Base-by-base conservation (phyloP, 2,329 filamentous ascomycete species). In the Cyphellophora europaea region DNA sequence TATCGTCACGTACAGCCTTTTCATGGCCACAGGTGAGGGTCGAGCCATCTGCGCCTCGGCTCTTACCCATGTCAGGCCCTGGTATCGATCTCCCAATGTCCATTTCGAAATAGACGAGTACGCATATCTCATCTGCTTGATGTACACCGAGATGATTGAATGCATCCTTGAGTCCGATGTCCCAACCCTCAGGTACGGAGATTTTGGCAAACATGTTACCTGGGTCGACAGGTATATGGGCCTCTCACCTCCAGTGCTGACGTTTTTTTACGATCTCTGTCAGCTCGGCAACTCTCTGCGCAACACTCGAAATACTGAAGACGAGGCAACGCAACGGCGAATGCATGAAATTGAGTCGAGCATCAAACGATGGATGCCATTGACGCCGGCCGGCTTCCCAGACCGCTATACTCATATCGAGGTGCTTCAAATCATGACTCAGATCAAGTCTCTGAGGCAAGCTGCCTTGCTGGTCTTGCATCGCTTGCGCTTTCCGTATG, bases 231-330 rank as follows among this genome's bases (percentile, higher is more conserved):
- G 21, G n/a, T 25, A 25, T n/a, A 25, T 25, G 21, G 21, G 21
- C 21, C 21, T 25, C 8, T 8, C 21, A 8, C 8, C 21, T 8
- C 21, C 21, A 8, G 8, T 25, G 21, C 8, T 25, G 21, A 8
- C 21, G n/a, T 8, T 25, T n/a, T 25, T 25, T n/a, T 25, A 25
- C 21, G 21, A 25, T 25, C 21, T 25, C 21, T 25, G 21, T n/a
- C 8, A 8, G n/a, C n/a, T 25, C n/a, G 8, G 8, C n/a, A 8
- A 25, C n/a, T n/a, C 8, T n/a, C n/a, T 25, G 21, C n/a, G 8
- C 21, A 25, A 8, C 8, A 25, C 8, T 25, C 21, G 21, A n/a
- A 25, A 8, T 8, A 8, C 21, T 8, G n/a, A 25, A 8, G 21
- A 8, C 8, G 21, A 8, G 8, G 21, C 8, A 8, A n/a, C n/a